A percentile compares a stretch with the other conserved stretches of the same genome.
These are phyloP conservation scores for Albizia julibrissin DNA, from an alignment of 306 rosid genomes.

Conservation along the genomic window DNA sequence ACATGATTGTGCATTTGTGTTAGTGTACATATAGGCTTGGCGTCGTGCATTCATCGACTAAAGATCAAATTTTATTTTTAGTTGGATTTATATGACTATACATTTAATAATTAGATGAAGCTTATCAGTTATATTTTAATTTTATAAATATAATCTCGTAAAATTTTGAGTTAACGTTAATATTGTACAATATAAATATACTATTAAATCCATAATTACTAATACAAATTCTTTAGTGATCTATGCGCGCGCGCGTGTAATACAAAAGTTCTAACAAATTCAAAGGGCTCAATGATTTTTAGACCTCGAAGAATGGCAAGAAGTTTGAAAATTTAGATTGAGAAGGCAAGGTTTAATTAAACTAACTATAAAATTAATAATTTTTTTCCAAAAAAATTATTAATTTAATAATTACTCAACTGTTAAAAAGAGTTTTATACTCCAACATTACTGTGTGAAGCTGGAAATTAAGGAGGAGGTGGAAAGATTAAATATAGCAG, in stretches of 20 bases:
- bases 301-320: not conserved
- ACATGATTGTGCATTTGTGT: not conserved
- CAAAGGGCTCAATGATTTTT: not conserved
- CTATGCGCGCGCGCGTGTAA: too few species aligned
- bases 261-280: too few species aligned
- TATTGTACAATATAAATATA: not conserved
- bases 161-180: not conserved
- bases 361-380: too few species aligned
- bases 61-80: too few species aligned
- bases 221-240: too few species aligned
- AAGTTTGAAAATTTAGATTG: not conserved
- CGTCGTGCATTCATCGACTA: too few species aligned
- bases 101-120: too few species aligned
- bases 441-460: not conserved
- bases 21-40: too few species aligned
- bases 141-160: too few species aligned
- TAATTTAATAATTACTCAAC: not conserved
- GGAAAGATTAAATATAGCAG: not conserved
- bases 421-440: not conserved
- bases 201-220: not conserved
- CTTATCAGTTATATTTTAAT: too few species aligned
- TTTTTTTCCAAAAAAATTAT: too few species aligned
- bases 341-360: not conserved
- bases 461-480: not conserved
- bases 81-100: too few species aligned